A percentile compares a stretch with the other conserved stretches of the same genome.
phyloP scores from a whole-genome alignment of 2,329 filamentous ascomycete species.

The Xylaria sp. region DNA sequence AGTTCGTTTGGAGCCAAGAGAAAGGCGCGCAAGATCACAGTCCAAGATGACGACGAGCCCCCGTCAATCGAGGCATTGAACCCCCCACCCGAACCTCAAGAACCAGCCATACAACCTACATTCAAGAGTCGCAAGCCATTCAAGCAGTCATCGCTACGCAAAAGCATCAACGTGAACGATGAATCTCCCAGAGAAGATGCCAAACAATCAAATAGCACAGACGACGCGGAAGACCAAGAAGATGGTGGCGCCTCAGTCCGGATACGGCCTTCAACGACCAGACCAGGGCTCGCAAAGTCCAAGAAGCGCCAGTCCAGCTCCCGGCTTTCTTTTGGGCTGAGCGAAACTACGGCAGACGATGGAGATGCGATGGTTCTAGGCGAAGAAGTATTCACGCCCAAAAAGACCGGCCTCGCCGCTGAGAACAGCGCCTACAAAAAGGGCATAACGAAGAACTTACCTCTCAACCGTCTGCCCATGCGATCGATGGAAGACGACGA shows the following conservation, averaged over 20 bases:
- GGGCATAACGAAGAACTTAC: constrained; percentile 57
- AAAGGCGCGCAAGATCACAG: constrained; percentile 82
- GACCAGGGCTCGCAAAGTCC: constrained; percentile 63
- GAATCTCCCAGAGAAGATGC: constrained; percentile 45
- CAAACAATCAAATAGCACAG: constrained; percentile 38
- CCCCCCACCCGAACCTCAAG: constrained; percentile 48
- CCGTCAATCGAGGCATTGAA: constrained; percentile 42
- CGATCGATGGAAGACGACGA: constrained; percentile 70
- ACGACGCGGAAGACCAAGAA: constrained; percentile 54
- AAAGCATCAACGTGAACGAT: constrained; percentile 62
- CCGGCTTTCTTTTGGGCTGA: constrained; percentile 80
- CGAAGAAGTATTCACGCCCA: constrained; percentile 67
- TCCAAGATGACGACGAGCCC: constrained; percentile 69
- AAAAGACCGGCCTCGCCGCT: constrained; percentile 70
- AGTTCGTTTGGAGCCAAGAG: constrained; percentile 67
- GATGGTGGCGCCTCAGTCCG: constrained; percentile 61
- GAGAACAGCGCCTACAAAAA: constrained; percentile 74
- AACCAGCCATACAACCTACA: constrained; percentile 52
- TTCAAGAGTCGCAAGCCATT: constrained; percentile 62
- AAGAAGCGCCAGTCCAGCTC: constrained; percentile 75
- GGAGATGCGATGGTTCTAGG: constrained; percentile 53
- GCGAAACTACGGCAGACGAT: constrained; percentile 64
- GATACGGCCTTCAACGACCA: constrained; percentile 60
- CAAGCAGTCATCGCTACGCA: constrained; percentile 68
- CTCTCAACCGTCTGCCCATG: constrained; percentile 61